A percentile compares a stretch with the other conserved stretches of the same genome.
These are phyloP conservation scores for Geranomyces michiganensis DNA, from an alignment of 192 early-diverging fungal genomes.

Conservation along the genomic window DNA sequence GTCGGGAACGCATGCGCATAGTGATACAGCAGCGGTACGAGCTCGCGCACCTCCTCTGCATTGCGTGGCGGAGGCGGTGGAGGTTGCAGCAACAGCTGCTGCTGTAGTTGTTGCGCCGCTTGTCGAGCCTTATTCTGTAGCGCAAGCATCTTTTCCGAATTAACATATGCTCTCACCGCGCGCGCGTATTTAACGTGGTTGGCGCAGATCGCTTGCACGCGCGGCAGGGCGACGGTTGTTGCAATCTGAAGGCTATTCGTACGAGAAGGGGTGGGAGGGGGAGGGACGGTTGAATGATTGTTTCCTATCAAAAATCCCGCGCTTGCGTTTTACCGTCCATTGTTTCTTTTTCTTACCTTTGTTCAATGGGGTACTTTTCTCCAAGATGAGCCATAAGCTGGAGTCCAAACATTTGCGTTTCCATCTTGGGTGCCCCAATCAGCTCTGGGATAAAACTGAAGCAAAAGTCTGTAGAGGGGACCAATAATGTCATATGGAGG, in stretches of 20 bases:
- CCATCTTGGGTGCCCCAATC: slow-evolving; percentile 32
- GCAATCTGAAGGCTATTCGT: slow-evolving; percentile 2
- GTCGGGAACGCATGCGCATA: slow-evolving; percentile 21
- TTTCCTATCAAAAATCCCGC: no score
- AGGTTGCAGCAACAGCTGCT: background rate
- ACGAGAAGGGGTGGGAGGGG: background rate
- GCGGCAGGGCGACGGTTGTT: slow-evolving; percentile 6
- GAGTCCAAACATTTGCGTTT: slow-evolving; percentile 56
- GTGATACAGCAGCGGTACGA: slow-evolving; percentile 8
- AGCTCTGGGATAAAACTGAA: slow-evolving; percentile 46
- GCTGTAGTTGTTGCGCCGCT: background rate
- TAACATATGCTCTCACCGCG: background rate
- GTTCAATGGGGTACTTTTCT: slow-evolving; percentile 56
- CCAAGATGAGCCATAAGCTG: slow-evolving; percentile 47
- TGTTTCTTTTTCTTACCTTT: no score
- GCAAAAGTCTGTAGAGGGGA: slow-evolving; percentile 39
- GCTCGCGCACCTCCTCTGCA: background rate
- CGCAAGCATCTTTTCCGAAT: background rate
- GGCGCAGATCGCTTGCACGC: background rate
- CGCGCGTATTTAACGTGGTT: background rate
- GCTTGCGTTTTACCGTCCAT: no score
- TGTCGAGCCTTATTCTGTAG: background rate
- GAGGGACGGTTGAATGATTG: background rate
- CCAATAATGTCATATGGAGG: background rate
- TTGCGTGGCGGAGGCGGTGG: background rate